These are phyloP conservation scores for Fusarium verrucosum DNA, from an alignment of 2,329 filamentous ascomycete species.

Conservation along the genomic window DNA sequence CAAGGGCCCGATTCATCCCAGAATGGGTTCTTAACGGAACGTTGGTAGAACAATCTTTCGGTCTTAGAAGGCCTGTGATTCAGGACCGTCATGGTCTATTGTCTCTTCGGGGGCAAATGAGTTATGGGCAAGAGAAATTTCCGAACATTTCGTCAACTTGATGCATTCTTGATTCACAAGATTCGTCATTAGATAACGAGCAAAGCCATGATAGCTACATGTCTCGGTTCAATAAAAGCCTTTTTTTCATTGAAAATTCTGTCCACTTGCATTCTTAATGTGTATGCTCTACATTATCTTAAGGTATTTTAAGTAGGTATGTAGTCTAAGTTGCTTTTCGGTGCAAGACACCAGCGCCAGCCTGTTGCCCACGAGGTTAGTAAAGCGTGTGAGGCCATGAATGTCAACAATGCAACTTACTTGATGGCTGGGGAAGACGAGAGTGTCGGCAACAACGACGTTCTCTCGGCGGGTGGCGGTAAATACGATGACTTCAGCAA, in stretches of 20 bases:
- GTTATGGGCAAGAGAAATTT: conserved; percentile 55
- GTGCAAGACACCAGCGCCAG: conserved; percentile 48
- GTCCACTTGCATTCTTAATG: background rate
- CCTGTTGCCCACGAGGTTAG: conserved; percentile 37
- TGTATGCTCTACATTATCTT: background rate
- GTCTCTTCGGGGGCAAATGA: conserved; percentile 46
- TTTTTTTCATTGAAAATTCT: background rate
- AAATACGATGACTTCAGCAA: conserved; percentile 91
- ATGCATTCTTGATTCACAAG: background rate
- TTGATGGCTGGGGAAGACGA: conserved; percentile 91
- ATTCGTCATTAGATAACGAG: background rate
- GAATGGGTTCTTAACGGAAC: conserved; percentile 83
- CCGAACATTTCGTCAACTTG: conserved; percentile 48
- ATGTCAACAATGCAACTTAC: conserved; percentile 53
- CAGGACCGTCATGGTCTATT: conserved; percentile 39
- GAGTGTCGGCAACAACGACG: conserved; percentile 86
- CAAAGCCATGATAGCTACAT: background rate
- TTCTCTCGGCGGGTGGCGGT: conserved; percentile 85
- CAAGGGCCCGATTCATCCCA: conserved; percentile 75
- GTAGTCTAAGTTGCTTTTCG: conserved; percentile 36
- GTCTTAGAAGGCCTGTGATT: conserved; percentile 52
- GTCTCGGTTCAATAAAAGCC: background rate
- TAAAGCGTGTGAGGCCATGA: background rate
- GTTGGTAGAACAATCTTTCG: conserved; percentile 70
- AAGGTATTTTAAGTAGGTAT: background rate